Conservation (phyloP, 1,284 basidiomycete genomes). For the Ceratorhiza oryzae-sativae region DNA sequence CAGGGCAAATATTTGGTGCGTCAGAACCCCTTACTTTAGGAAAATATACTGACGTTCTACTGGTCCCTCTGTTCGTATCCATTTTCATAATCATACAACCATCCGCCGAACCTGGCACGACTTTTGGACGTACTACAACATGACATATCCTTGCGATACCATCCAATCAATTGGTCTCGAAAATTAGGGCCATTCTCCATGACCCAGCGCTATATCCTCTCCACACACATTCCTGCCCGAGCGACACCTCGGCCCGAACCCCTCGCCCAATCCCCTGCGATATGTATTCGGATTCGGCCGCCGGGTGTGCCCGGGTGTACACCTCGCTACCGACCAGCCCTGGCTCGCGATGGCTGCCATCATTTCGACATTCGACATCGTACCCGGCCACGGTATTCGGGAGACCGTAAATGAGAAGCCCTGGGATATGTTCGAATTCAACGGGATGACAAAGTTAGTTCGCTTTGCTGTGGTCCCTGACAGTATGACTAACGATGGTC, state of each 20-base stretch:
- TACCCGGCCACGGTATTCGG: background rate
- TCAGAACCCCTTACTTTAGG: no score
- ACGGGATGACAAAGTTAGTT: slow-evolving; percentile 34
- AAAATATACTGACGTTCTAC: no score
- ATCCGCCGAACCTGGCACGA: background rate
- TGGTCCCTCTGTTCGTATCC: background rate
- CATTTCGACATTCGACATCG: slow-evolving; percentile 20
- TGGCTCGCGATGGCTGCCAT: slow-evolving; percentile 35
- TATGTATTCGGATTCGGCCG: slow-evolving; percentile 31
- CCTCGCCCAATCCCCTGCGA: slow-evolving; percentile 18
- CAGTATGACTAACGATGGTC: background rate
- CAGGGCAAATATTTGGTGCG: slow-evolving; percentile 31
- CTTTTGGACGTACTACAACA: no score
- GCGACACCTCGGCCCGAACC: slow-evolving; percentile 25
- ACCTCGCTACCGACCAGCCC: slow-evolving; percentile 31
- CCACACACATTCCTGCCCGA: slow-evolving; percentile 21
- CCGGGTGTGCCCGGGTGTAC: slow-evolving; percentile 28
- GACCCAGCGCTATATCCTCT: slow-evolving; percentile 27
- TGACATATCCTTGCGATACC: background rate
- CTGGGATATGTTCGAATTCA: slow-evolving; percentile 38
- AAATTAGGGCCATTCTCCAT: slow-evolving; percentile 31
- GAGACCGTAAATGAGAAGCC: background rate
- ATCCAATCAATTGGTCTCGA: background rate
- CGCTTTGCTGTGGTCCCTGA: background rate
- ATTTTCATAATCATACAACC: background rate